Base-by-base conservation (phyloP, 1,139 yeast genomes). In the Yamadazyma atmosphaerica region DNA sequence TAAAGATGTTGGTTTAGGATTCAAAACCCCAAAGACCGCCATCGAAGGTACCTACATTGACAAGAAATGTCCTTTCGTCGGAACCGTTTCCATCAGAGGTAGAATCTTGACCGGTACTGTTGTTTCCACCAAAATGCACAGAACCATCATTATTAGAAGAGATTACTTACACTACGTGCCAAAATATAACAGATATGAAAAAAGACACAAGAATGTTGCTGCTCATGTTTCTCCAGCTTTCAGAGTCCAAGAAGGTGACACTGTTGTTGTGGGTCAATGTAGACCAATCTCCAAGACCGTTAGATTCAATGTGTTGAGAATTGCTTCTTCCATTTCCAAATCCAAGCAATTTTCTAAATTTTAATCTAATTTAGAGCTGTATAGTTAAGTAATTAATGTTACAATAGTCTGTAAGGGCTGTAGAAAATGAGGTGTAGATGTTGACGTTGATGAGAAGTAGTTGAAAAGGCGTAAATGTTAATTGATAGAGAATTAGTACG, bases 121-220 rank as follows among this genome's bases (percentile, higher is more conserved):
- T 77, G 96, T 92, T 58, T 92, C 98, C 67, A 90, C 98, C 84
- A 94, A 94, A 84, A 94, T 92, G 98, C 98, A 92, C 95, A 94
- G 99, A 84, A 94, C 99, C 68, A 86, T 94, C 78, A 86, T 94
- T 74, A 86, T 94, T 81, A 90, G 98, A 86, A 92, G 99, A 82
- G 98, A 92, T 72, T 94, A 94, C 94, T 88, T 94, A 75, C 99
- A 94, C 82, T 94, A 88, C 80, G 86, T 92, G 74, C 96, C 98
- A 76, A 92, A 94, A 86, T 92, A 92, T 83, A 92, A 90, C 95
- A 90, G 99, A 86, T 92, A 89, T 86, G 99, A 92, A 83, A 92
- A 92, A 88, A 90, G 99, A 83, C 99, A 92, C 88, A 94, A 92
- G 94, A 94, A 92, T 84, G 83, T 94, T 56, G 95, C 99, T 72